These are phyloP conservation scores for Fonsecaea pugnacius DNA, from an alignment of 2,329 filamentous ascomycete genomes.

Conservation along the genomic window DNA sequence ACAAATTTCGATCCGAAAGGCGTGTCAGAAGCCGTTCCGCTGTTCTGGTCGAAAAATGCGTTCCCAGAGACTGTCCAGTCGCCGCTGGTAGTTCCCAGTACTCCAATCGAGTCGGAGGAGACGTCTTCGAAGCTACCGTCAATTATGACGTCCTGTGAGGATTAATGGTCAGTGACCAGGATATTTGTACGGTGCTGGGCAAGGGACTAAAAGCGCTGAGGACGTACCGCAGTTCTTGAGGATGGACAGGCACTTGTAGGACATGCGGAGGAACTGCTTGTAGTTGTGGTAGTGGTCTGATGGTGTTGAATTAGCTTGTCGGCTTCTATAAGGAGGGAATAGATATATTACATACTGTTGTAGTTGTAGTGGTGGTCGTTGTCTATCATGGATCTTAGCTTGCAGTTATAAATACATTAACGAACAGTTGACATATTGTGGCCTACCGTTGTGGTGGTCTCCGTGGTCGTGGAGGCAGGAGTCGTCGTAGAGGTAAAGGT, in stretches of 20 bases:
- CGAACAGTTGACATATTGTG: neutral
- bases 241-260: slow-evolving; percentile 5
- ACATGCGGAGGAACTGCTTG: neutral
- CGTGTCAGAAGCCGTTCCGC: neutral
- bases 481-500: neutral
- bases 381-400: neutral
- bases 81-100: neutral
- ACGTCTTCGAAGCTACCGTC: slow-evolving; percentile 13
- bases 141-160: neutral
- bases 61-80: slow-evolving; percentile 1
- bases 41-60: slow-evolving; percentile 6
- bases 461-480: neutral
- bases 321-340: neutral
- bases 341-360: neutral
- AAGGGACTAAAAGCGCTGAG: neutral
- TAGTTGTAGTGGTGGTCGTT: neutral
- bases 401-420: neutral
- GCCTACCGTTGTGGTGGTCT: neutral
- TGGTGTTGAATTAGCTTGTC: neutral
- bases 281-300: neutral
- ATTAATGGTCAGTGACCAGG: neutral
- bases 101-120: neutral
- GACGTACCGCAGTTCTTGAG: neutral
- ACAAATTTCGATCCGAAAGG: slow-evolving; percentile 6
- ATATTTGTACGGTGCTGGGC: neutral